Conservation (phyloP, 116 monocot species). For the Dioscorea cayenensis region DNA sequence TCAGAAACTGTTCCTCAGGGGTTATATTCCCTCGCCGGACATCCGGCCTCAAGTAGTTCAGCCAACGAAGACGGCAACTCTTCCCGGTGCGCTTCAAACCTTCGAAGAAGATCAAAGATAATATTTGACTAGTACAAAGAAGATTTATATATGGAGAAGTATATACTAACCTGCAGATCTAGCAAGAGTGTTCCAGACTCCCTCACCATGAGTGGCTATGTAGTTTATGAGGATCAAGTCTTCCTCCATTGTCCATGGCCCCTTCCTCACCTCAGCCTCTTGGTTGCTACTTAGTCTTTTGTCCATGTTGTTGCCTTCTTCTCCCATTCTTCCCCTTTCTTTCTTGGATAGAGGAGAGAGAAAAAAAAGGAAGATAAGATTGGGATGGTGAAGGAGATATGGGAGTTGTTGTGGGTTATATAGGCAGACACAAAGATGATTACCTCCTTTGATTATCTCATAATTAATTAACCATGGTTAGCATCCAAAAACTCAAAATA, state of each 20-base stretch:
- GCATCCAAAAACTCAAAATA: not conserved
- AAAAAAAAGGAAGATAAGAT: not conserved
- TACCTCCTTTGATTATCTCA: not conserved
- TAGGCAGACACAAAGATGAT: constrained; percentile 3
- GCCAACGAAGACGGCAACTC: constrained; percentile 86
- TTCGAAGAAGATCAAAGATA: constrained; percentile 5
- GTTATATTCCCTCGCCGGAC: constrained; percentile 78
- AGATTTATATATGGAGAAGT: not conserved
- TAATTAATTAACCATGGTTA: not conserved
- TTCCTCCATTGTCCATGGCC: constrained; percentile 98
- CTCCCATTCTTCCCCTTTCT: constrained; percentile 16
- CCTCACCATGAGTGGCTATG: constrained; percentile 83
- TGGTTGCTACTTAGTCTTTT: constrained; percentile 36
- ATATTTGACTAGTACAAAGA: not conserved
- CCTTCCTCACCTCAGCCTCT: constrained; percentile 80
- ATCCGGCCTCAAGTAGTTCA: constrained; percentile 89
- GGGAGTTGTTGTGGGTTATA: constrained; percentile 13
- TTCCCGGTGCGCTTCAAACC: constrained; percentile 86
- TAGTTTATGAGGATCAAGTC: constrained; percentile 85
- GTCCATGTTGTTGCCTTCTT: constrained; percentile 36
- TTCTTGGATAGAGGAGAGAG: not conserved
- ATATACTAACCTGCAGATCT: constrained; percentile 74
- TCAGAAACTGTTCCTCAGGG: constrained; percentile 73
- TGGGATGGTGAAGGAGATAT: not conserved
- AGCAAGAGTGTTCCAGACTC: constrained; percentile 88